Percentiles rank a stretch among this genome's conserved stretches.
Conservation (phyloP, 768 basidiomycete species). For the Collybiopsis luxurians region DNA sequence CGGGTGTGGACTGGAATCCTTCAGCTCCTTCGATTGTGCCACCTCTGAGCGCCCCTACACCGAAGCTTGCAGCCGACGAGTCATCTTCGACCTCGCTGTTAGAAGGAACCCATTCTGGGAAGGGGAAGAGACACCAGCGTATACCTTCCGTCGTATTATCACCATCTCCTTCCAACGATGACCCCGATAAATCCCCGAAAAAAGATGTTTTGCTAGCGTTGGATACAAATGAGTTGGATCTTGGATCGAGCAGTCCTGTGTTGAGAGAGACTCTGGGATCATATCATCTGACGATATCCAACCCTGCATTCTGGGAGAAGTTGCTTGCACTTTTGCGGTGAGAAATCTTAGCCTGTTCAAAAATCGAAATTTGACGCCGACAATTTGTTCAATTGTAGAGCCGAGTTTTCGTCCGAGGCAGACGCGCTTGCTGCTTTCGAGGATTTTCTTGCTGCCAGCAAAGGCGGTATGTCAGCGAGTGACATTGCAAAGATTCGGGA, state of each 20-base stretch:
- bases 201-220: slow-evolving; percentile 67
- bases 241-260: slow-evolving; percentile 25
- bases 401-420: slow-evolving; percentile 57
- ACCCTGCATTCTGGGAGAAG: slow-evolving; percentile 78
- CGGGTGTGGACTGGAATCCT: slow-evolving; percentile 67
- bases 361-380: not conserved
- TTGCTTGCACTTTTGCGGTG: slow-evolving; percentile 65
- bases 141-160: slow-evolving; percentile 80
- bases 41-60: not conserved
- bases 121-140: slow-evolving; percentile 48
- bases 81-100: slow-evolving; percentile 15
- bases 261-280: slow-evolving; percentile 47
- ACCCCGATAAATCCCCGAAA: slow-evolving; percentile 37
- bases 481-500: slow-evolving; percentile 95
- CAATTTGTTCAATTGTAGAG: slow-evolving; percentile 29
- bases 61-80: not conserved
- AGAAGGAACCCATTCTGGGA: slow-evolving; percentile 24
- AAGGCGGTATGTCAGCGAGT: slow-evolving; percentile 73
- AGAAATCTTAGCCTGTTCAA: slow-evolving; percentile 17
- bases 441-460: slow-evolving; percentile 79
- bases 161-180: slow-evolving; percentile 59
- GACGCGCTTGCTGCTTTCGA: slow-evolving; percentile 81
- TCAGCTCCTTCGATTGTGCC: slow-evolving; percentile 20
- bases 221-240: slow-evolving; percentile 32
- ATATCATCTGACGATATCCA: slow-evolving; percentile 68